Base-by-base conservation (phyloP, 2,329 filamentous ascomycete genomes). In the Chaetomium sp. region DNA sequence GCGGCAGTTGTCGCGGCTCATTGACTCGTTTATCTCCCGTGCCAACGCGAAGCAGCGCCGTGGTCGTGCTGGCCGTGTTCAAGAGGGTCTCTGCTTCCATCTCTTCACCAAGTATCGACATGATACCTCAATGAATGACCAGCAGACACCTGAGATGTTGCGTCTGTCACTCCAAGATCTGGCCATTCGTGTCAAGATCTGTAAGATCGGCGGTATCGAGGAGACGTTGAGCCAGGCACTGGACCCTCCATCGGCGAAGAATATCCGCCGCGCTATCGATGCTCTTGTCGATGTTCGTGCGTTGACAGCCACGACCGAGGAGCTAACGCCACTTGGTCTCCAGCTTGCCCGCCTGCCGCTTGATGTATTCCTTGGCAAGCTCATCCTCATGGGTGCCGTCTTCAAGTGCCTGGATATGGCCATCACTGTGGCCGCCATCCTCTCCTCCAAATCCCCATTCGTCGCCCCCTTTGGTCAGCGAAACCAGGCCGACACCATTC, bases 71-170 rank as follows among this genome's bases (percentile, higher is more conserved):
- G 95, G 95, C 47, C 91, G 95, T 84, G 95, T 99, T 1, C 94
- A 97, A 75, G 88, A 96, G 71, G 95, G 95, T 8, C 81, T 98
- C 0, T 98, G 95, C 77, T 98, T 97, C 78, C 95, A 99, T 73
- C 82, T 99, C 65, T 97, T 98, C 74, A 97, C 95, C 1, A 95
- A 90, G 72, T 86, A 93, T 72, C 87, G 94, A 8, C 92, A 97
- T 74, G 93, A 98, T 74, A 86, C 87, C 64, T 75, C 90, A 71
- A 92, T 98, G 85, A 88, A 88, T 58, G 93, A 96, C 67, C 92
- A 97, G 74, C 95, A 98, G 78, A 97, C 92, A 0, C 96, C 95
- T 0, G 95, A 99, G 76, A 96, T 99, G 87, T 86, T 99, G 49
- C 90, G 95, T 0, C 81, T 99, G 4, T 97, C 95, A 0, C 81